Evolutionary conservation across 495 filamentous ascomycete genomes (phyloP), one percentile per base, ranked within the genome.

Genomic region (Daldinia grandis): DNA sequence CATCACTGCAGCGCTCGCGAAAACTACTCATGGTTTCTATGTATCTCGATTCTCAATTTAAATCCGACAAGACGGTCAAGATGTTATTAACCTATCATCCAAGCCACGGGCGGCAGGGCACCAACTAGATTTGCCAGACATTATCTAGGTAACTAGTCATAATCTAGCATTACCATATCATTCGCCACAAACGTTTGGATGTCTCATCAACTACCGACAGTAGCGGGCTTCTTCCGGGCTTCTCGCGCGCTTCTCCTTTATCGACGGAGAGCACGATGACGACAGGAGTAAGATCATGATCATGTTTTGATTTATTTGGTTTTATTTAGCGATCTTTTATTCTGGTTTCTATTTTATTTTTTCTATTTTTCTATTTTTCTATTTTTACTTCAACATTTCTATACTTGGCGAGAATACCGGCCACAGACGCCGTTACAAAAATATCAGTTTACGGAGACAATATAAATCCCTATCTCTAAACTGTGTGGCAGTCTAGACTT

Each of bases 21-120:
- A 56, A 64, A 67, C 42, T 44, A 59, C 64, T 67, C 47, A 60
- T 59, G 37, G 33, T 38, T 35, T 35, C 51, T 66, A n/a, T n/a
- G n/a, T n/a, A 19, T 56, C 44, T 53, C 25, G 64, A 67, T 59
- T 33, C 49, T 64, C 56, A 15, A 62, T 65, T 24, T 62, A 62
- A 73, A 58, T 56, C 65, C 70, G 65, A 66, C 51, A 35, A 21
- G 49, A 35, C 51, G 56, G 65, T 62, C 51, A 35, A 21, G 49
- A 35, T 56, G 56, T 66, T 69, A 68, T 69, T 72, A 68, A 68
- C 70, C 70, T 73, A 73, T 73, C 70, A 73, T 69, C 51, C 50
- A 62, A 58, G 19, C 70, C 70, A 73, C 65, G 70, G 24, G 70
- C 51, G 57, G 62, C 56, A 31, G 53, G 40, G 50, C 62, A 49